Conservation (phyloP, 768 basidiomycete species). For the Cystobasidium tubakii region DNA sequence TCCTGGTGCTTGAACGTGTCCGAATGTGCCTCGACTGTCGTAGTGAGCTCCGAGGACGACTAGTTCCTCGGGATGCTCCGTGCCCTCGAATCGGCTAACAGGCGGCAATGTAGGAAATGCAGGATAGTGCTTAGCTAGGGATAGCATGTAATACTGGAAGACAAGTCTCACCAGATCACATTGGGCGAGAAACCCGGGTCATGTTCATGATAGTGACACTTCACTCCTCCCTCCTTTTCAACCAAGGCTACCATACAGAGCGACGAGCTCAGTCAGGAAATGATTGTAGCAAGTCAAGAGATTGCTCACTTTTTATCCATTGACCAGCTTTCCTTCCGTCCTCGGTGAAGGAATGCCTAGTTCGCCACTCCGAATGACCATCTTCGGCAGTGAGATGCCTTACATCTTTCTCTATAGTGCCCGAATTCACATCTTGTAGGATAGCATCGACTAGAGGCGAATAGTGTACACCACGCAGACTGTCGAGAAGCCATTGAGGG, state of each 20-base stretch:
- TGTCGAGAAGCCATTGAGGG: conserved; percentile 21
- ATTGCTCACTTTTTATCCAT: conserved; percentile 34
- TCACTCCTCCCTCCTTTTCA: conserved; percentile 13
- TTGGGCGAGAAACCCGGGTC: conserved; percentile 26
- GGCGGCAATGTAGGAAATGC: too few relatives aligned
- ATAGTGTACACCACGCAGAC: conserved; percentile 14
- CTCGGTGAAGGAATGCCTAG: conserved; percentile 33
- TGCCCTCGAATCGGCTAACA: conserved; percentile 18
- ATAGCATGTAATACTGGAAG: too few relatives aligned
- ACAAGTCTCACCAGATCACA: conserved; percentile 12
- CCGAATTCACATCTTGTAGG: conserved; percentile 15
- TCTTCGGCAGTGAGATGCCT: conserved; percentile 31
- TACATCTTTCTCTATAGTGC: conserved; percentile 13
- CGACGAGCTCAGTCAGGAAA: too few relatives aligned
- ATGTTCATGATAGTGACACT: conserved; percentile 25
- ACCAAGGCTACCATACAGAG: conserved; percentile 1
- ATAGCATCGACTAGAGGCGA: conserved; percentile 15
- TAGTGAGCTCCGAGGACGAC: conserved; percentile 44
- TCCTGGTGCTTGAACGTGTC: conserved; percentile 36
- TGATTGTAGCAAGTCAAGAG: too few relatives aligned
- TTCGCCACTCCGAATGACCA: conserved; percentile 16
- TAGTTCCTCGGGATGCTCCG: conserved; percentile 37
- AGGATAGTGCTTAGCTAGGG: too few relatives aligned
- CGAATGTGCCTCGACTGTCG: conserved; percentile 44
- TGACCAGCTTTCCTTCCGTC: conserved; percentile 14